phyloP scores from a whole-genome alignment of 23 red algal genomes.

The Gracilaria domingensis region DNA sequence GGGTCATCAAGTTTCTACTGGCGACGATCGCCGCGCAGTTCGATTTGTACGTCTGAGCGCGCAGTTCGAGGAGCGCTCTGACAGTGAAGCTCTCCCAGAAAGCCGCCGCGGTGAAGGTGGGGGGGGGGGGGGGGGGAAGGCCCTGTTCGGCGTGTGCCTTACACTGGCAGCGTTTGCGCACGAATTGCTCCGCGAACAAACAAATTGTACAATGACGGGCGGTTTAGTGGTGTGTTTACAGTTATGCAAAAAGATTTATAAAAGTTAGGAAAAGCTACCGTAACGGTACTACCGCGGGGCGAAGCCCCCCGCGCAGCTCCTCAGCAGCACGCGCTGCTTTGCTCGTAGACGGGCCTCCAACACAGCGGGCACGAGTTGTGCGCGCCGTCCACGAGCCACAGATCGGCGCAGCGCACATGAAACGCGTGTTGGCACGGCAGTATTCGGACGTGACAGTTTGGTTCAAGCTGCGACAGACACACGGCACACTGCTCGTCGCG shows the following conservation, averaged over 20 bases:
- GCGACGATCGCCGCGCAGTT: too few species aligned
- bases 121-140: neutral
- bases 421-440: constrained; percentile 48
- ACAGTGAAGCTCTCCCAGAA: neutral
- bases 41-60: too few species aligned
- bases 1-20: neutral
- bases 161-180: neutral
- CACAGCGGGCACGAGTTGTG: constrained; percentile 46
- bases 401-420: constrained; percentile 21
- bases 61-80: constrained; percentile 9
- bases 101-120: too few species aligned
- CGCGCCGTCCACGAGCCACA: constrained; percentile 20
- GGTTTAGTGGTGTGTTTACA: neutral
- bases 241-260: neutral
- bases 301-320: too few species aligned
- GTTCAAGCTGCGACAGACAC: constrained; percentile 20
- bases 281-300: too few species aligned
- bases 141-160: neutral
- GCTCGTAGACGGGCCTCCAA: constrained; percentile 22
- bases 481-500: constrained; percentile 49
- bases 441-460: neutral
- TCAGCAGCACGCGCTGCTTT: neutral
- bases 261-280: too few species aligned
- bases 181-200: too few species aligned
- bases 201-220: too few species aligned